phyloP scores from a whole-genome alignment of 352 stramenopile species.

The Thalassiosira exigua region DNA sequence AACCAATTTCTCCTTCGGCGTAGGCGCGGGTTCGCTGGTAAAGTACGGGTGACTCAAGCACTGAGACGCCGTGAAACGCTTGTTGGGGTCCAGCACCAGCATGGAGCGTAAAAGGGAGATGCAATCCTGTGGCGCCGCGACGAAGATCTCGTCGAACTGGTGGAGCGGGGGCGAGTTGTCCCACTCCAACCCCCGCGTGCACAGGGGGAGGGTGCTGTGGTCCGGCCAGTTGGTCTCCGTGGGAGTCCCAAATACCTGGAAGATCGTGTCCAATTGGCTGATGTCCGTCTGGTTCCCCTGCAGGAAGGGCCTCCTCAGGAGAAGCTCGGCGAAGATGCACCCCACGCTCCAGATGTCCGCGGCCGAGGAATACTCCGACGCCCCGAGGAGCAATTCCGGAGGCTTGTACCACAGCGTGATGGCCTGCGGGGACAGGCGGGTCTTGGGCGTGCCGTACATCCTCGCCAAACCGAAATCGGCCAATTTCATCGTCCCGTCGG shows the following conservation, averaged over 20 bases:
- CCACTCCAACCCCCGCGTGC: conserved; percentile 73
- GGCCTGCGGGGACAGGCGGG: conserved; percentile 94
- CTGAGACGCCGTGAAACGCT: conserved; percentile 79
- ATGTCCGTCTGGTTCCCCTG: conserved; percentile 95
- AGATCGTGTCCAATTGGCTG: conserved; percentile 97
- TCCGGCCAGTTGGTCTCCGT: conserved; percentile 85
- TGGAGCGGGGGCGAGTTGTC: conserved; percentile 71
- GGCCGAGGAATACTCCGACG: conserved; percentile 96
- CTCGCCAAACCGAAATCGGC: conserved; percentile 84
- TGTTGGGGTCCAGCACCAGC: conserved; percentile 82
- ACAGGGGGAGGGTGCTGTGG: conserved; percentile 76
- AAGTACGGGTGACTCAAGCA: conserved; percentile 81
- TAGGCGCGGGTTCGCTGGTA: too few relatives aligned
- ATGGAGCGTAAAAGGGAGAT: conserved; percentile 81
- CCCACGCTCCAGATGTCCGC: conserved; percentile 99
- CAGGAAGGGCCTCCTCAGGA: conserved; percentile 91
- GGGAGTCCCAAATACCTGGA: conserved; percentile 95
- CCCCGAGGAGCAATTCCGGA: conserved; percentile 98
- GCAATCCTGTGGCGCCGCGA: conserved; percentile 79
- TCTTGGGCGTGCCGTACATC: conserved; percentile 83
- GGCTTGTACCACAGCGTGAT: conserved; percentile 99
- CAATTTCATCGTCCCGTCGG: conserved; percentile 93
- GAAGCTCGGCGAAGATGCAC: conserved; percentile 95
- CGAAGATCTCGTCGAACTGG: conserved; percentile 85
- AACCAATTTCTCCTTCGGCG: too few relatives aligned